Percentiles rank a stretch among this genome's conserved stretches.
These are phyloP conservation scores for Phyllosticta citrichinensis DNA, from an alignment of 2,329 filamentous ascomycete species.

Conservation along the genomic window DNA sequence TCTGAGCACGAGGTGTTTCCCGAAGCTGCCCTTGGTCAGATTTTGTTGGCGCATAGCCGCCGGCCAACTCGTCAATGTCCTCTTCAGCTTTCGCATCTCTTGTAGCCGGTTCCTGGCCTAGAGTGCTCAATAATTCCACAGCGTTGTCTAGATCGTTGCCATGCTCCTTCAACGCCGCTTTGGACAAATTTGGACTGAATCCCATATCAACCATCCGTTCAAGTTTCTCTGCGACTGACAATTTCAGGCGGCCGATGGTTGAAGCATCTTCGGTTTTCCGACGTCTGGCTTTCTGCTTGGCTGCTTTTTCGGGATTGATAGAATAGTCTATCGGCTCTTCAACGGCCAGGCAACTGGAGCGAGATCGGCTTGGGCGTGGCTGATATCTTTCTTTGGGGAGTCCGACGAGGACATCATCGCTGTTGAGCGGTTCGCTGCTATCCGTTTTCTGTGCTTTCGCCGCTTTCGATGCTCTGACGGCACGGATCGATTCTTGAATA, in stretches of 20 bases:
- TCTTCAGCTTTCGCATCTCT: neutral
- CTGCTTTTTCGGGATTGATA: slow-evolving; percentile 19
- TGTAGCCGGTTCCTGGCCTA: neutral
- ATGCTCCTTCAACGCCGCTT: neutral
- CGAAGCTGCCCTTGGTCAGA: neutral
- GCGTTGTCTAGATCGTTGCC: neutral
- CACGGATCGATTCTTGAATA: slow-evolving; percentile 8
- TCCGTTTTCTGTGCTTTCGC: slow-evolving; percentile 1
- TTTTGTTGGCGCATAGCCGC: neutral
- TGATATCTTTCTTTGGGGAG: slow-evolving; percentile 26
- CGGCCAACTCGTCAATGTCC: neutral
- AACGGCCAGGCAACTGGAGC: slow-evolving; percentile 19
- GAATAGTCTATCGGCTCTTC: slow-evolving; percentile 22
- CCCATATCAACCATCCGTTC: slow-evolving; percentile 2
- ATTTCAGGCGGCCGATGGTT: neutral
- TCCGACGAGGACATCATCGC: slow-evolving; percentile 18
- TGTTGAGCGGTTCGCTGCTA: slow-evolving; percentile 10
- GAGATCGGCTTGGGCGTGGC: slow-evolving; percentile 26
- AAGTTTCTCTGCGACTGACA: neutral
- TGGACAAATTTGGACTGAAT: neutral
- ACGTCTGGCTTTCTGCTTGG: slow-evolving; percentile 16
- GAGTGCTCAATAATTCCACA: neutral
- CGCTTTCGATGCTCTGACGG: neutral
- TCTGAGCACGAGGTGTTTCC: neutral
- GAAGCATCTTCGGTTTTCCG: slow-evolving; percentile 16